phyloP scores from a whole-genome alignment of 306 rosid genomes.

The Malus sieversii region DNA sequence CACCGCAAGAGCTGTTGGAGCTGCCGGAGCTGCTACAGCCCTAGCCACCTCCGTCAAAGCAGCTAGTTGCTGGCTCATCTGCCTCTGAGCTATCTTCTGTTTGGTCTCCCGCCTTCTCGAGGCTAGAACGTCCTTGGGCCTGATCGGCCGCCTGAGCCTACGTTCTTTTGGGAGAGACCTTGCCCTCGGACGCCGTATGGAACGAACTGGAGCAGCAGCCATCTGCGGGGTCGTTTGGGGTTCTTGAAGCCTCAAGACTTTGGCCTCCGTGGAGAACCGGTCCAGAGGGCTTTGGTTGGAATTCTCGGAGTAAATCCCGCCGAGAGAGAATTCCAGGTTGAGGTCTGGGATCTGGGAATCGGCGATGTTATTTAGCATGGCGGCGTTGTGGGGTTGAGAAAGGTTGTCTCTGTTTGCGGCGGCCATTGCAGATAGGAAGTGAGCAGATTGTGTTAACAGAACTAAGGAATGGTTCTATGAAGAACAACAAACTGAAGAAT shows the following conservation, averaged over 20 bases:
- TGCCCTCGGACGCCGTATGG: slow-evolving; percentile 15
- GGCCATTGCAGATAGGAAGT: background rate
- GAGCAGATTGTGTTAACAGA: too few species aligned
- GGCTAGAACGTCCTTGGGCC: slow-evolving; percentile 18
- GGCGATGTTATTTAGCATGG: background rate
- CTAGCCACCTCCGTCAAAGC: slow-evolving; percentile 8
- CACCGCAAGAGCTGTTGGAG: too few species aligned
- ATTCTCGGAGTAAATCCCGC: slow-evolving; percentile 9
- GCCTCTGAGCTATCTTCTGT: slow-evolving; percentile 18
- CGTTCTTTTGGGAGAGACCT: slow-evolving; percentile 25
- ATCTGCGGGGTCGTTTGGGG: background rate
- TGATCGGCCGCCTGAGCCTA: background rate
- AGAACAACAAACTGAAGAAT: too few species aligned
- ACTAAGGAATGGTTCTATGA: too few species aligned
- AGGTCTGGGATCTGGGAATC: slow-evolving; percentile 19
- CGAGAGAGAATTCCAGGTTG: slow-evolving; percentile 37
- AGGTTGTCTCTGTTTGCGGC: background rate
- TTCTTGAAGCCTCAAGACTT: background rate
- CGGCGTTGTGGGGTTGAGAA: background rate
- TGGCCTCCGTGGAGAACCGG: slow-evolving; percentile 22
- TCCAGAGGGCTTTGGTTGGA: slow-evolving; percentile 2
- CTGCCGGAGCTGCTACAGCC: background rate
- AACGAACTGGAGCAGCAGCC: slow-evolving; percentile 4
- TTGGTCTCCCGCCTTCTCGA: slow-evolving; percentile 25
- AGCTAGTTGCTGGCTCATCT: slow-evolving; percentile 16